Percentiles rank a stretch among this genome's conserved stretches.
phyloP scores from a whole-genome alignment of 2,329 filamentous ascomycete genomes.

The Apiospora marii region DNA sequence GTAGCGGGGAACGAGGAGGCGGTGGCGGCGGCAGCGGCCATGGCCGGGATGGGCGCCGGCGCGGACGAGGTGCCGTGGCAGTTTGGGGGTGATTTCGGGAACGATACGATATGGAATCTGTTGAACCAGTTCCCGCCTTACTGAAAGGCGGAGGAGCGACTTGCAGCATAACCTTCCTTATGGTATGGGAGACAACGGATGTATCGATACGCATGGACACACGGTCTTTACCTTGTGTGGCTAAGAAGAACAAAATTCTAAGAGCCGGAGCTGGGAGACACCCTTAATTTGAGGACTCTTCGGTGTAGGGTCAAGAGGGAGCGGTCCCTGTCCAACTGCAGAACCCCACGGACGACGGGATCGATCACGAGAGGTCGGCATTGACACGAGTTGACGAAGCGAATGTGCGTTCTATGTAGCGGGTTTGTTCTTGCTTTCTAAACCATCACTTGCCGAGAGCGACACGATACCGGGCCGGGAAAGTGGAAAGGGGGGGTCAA shows the following conservation, averaged over 20 bases:
- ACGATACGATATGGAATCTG: conserved; percentile 64
- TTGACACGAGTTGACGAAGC: background rate
- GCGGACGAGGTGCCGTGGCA: conserved; percentile 50
- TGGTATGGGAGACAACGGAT: background rate
- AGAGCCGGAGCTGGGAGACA: background rate
- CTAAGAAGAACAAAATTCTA: background rate
- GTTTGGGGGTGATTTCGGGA: conserved; percentile 63
- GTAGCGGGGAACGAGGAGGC: conserved; percentile 23
- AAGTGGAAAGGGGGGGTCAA: background rate
- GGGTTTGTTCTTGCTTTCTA: background rate
- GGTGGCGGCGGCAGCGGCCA: conserved; percentile 23
- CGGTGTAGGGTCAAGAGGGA: background rate
- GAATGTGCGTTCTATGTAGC: background rate
- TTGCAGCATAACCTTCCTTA: background rate
- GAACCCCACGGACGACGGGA: background rate
- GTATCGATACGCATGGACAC: background rate
- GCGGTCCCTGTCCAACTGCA: background rate
- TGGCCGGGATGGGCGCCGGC: conserved; percentile 29
- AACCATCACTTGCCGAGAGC: background rate
- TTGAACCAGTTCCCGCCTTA: conserved; percentile 57
- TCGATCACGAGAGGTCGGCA: background rate
- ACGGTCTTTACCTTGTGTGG: background rate
- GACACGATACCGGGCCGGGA: background rate
- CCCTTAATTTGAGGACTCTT: background rate
- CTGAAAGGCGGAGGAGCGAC: background rate